These are phyloP conservation scores for Aotearoamyces nothofagi DNA, from an alignment of 2,329 filamentous ascomycete genomes.

Conservation along the genomic window DNA sequence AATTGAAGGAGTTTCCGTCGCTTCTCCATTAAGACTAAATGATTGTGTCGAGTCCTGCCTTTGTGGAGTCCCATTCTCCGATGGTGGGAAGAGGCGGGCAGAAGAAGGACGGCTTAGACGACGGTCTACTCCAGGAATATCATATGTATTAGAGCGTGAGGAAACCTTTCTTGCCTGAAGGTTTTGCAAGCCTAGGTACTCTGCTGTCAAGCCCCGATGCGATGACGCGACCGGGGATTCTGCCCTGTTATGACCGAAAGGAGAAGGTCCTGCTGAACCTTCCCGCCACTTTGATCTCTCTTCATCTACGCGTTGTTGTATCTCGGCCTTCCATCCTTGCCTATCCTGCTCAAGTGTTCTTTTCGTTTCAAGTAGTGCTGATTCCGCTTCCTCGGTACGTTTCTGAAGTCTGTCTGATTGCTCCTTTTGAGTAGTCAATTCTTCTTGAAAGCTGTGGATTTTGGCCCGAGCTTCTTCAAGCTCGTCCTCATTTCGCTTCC, in stretches of 20 bases:
- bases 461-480: conserved; percentile 54
- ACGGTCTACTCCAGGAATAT: conserved; percentile 10
- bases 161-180: conserved; percentile 17
- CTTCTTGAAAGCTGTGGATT: conserved; percentile 47
- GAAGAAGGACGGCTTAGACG: conserved; percentile 13
- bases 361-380: conserved; percentile 42
- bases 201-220: conserved; percentile 17
- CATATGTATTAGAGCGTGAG: conserved; percentile 15
- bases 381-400: conserved; percentile 50
- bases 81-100: conserved; percentile 10
- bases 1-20: conserved; percentile 11
- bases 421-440: conserved; percentile 42
- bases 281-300: conserved; percentile 44
- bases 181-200: conserved; percentile 22
- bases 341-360: conserved; percentile 42
- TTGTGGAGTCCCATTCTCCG: conserved; percentile 15
- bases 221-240: conserved; percentile 17
- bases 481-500: conserved; percentile 57
- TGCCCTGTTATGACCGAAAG: conserved; percentile 18
- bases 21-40: conserved; percentile 10
- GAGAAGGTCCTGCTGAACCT: conserved; percentile 20
- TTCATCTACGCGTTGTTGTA: conserved; percentile 45
- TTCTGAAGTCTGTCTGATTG: conserved; percentile 47
- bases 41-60: conserved; percentile 17
- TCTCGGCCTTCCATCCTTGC: conserved; percentile 38